Conservation (phyloP, 805 yeast species). For the Lipomyces sp. region DNA sequence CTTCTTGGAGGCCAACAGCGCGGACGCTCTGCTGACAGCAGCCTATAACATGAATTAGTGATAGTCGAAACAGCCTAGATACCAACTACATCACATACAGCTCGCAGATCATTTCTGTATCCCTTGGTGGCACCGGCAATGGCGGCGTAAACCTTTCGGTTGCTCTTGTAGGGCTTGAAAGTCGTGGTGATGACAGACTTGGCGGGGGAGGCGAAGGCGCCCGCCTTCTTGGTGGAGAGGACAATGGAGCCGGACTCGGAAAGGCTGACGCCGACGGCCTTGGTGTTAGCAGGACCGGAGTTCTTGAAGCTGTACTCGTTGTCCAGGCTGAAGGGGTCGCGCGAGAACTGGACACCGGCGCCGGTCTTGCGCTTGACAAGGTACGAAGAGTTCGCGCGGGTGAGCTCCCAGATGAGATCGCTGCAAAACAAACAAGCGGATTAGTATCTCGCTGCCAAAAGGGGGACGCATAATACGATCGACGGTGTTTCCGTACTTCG, state of each 20-base stretch:
- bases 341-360: constrained; percentile 45
- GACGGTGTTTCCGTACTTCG: constrained; percentile 19
- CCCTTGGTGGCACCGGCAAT: constrained; percentile 46
- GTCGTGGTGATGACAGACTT: constrained; percentile 40
- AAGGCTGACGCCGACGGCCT: constrained; percentile 47
- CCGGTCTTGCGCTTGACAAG: constrained; percentile 46
- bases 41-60: constrained; percentile 34
- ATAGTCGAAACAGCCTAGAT: neutral
- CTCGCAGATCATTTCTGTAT: constrained; percentile 48
- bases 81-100: neutral
- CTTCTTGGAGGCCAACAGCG: constrained; percentile 43
- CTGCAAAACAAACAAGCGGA: constrained; percentile 2
- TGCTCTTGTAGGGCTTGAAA: constrained; percentile 45
- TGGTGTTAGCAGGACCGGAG: constrained; percentile 50
- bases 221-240: constrained; percentile 43
- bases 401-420: constrained; percentile 53
- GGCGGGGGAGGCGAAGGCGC: constrained; percentile 48
- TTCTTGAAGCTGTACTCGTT: constrained; percentile 47
- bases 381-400: constrained; percentile 48
- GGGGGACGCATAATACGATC: neutral
- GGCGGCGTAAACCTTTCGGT: constrained; percentile 47
- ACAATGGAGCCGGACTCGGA: constrained; percentile 41
- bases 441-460: neutral
- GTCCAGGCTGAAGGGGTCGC: constrained; percentile 51
- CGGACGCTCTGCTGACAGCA: constrained; percentile 50